phyloP scores from a whole-genome alignment of 2,329 filamentous ascomycete genomes.

The Colletotrichum abscissum region DNA sequence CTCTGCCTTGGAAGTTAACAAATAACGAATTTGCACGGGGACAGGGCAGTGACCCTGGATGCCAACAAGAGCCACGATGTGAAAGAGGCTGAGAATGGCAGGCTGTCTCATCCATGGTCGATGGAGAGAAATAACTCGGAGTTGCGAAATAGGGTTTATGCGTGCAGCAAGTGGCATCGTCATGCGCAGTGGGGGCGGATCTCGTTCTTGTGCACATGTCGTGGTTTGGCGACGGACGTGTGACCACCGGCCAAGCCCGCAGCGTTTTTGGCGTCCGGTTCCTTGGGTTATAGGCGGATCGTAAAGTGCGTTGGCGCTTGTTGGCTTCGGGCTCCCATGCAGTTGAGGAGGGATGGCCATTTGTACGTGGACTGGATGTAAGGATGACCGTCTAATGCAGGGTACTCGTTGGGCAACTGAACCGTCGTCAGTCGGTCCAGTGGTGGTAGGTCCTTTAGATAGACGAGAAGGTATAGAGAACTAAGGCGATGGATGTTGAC shows the following conservation, averaged over 20 bases:
- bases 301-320: not conserved
- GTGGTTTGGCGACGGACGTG: constrained; percentile 2
- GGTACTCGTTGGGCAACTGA: not conserved
- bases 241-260: not conserved
- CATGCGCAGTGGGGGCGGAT: constrained; percentile 2
- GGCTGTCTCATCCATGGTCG: not conserved
- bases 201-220: not conserved
- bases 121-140: not conserved
- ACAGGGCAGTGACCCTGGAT: not conserved
- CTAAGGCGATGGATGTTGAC: not conserved
- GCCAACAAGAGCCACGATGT: not conserved
- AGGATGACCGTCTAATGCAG: not conserved
- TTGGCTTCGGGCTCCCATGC: constrained; percentile 5
- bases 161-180: constrained; percentile 11
- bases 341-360: not conserved
- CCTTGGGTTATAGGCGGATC: not conserved
- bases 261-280: not conserved
- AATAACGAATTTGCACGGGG: not conserved
- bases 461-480: not conserved
- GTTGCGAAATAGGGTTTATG: constrained; percentile 15
- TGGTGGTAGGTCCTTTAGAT: not conserved
- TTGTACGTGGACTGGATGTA: no score
- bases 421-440: not conserved
- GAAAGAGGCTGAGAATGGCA: not conserved
- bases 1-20: not conserved